These are phyloP conservation scores for Hevea brasiliensis DNA, from an alignment of 345 rosid genomes.

Conservation along the genomic window DNA sequence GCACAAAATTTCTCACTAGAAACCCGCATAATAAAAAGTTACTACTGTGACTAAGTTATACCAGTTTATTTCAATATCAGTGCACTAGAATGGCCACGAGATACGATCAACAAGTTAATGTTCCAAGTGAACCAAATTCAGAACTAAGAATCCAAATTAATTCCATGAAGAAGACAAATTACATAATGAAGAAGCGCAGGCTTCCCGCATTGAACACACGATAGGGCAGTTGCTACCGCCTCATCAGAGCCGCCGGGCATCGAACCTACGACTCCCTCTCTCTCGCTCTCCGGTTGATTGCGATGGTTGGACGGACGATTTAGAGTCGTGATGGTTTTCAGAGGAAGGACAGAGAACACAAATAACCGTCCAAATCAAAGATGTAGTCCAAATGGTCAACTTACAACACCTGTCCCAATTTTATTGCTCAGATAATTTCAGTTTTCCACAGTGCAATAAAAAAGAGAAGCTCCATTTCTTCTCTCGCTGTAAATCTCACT, in stretches of 20 bases:
- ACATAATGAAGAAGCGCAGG: conserved; percentile 61
- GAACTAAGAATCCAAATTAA: neutral
- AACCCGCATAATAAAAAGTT: neutral
- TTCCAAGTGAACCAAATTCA: neutral
- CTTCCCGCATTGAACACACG: conserved; percentile 54
- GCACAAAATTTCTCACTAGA: neutral
- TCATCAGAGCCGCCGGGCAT: conserved; percentile 59
- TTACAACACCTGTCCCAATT: neutral
- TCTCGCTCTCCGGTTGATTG: neutral
- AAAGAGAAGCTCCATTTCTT: too few species aligned
- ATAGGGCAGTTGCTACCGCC: conserved; percentile 32
- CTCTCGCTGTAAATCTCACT: too few species aligned
- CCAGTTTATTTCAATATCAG: neutral
- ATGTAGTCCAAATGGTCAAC: neutral
- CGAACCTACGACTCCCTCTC: neutral
- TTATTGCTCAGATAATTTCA: neutral
- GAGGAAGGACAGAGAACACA: neutral
- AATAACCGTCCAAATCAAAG: neutral
- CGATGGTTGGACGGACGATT: neutral
- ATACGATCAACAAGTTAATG: neutral
- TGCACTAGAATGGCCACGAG: neutral
- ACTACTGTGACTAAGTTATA: too few species aligned
- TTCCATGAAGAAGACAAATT: neutral
- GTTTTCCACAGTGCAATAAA: neutral
- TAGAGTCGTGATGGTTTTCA: neutral